Base-by-base conservation (phyloP, 2,329 filamentous ascomycete genomes). In the Botrytis cinerea region DNA sequence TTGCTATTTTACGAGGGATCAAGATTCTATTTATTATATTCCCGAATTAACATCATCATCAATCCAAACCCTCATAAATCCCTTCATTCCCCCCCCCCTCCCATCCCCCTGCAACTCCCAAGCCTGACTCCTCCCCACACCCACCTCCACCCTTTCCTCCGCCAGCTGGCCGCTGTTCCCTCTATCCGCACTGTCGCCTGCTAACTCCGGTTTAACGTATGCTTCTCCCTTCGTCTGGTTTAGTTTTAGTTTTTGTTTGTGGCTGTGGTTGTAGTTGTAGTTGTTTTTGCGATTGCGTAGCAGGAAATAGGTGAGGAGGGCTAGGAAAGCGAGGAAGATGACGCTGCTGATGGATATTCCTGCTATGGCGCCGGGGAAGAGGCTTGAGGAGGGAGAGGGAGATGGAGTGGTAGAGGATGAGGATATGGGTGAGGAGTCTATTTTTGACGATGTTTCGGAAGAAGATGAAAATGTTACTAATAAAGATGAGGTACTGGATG, bases 61-160 rank as follows among this genome's bases (percentile, higher is more conserved):
- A 22, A 14, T 14, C 46, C 22, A 48, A 10, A 25, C 22, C 10
- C 10, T 48, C 3, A 12, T 25, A n/a, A 25, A 48, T 48, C 22
- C 46, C 45, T 46, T 20, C 45, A 0, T 46, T 8, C 20, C 18
- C 20, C 43, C 16, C 14, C 16, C 43, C 43, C 16, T 4, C 18
- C 25, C n/a, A 25, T 16, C 32, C 25, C 32, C 69, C n/a, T 28
- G 18, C 35, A 71, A 38, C 46, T 71, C 70, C 59, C 70, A 54
- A 35, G 25, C 59, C 59, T 48, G 60, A 35, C 40, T 35, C 9
- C 70, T 66, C 45, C 25, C 20, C 16, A 64, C 70, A 4, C 32
- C 32, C 59, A 48, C 48, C 45, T 71, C 70, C 48, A 18, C 20
- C 32, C 64, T 18, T 3, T 28, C 10, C 4, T 14, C 4, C 18